phyloP scores from a whole-genome alignment of 257 asterid species.

The Solanum commersonii region DNA sequence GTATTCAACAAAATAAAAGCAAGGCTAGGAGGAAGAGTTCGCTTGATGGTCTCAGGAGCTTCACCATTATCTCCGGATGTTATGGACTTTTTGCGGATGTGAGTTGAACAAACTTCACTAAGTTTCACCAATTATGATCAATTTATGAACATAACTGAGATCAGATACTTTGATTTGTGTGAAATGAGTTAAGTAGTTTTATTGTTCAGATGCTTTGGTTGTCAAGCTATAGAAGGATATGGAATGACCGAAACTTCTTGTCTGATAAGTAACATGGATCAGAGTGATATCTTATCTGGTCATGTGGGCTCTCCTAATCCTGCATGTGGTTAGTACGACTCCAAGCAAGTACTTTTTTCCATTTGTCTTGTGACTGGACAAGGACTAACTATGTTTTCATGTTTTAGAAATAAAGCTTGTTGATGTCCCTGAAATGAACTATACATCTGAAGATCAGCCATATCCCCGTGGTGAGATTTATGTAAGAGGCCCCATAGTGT shows the following conservation, averaged over 20 bases:
- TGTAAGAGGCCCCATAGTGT: constrained; percentile 79
- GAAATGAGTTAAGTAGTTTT: background rate
- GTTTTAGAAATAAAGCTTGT: constrained; percentile 76
- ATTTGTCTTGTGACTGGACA: background rate
- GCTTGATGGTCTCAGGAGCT: constrained; percentile 87
- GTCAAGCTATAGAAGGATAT: constrained; percentile 77
- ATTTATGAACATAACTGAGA: background rate
- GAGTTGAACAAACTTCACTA: constrained; percentile 18
- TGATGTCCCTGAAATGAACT: constrained; percentile 92
- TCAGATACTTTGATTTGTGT: background rate
- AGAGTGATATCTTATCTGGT: constrained; percentile 54
- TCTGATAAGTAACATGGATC: constrained; percentile 67
- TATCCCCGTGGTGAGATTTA: constrained; percentile 97
- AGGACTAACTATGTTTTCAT: background rate
- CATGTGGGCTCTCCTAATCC: constrained; percentile 94
- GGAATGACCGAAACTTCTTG: constrained; percentile 97
- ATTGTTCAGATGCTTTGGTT: constrained; percentile 71
- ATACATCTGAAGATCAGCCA: constrained; percentile 84
- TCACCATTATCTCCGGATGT: constrained; percentile 92
- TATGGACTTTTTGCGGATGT: constrained; percentile 87
- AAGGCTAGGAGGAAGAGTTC: constrained; percentile 85
- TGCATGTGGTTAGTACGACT: constrained; percentile 64
- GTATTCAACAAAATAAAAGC: constrained; percentile 87
- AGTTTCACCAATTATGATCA: background rate
- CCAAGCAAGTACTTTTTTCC: background rate